Conservation (phyloP, 306 rosid genomes). For the Quercus mongolica region DNA sequence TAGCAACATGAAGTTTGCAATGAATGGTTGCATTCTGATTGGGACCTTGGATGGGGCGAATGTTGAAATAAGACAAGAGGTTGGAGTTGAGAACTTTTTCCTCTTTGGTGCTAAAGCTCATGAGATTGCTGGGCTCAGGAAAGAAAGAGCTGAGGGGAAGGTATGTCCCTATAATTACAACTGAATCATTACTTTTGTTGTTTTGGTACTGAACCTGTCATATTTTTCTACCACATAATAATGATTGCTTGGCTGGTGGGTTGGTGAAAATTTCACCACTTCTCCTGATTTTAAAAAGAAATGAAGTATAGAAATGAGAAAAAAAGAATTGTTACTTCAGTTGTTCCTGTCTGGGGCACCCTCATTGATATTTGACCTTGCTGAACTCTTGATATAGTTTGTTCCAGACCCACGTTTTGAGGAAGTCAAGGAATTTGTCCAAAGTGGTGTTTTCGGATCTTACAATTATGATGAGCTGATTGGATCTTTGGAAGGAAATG, state of each 20-base stretch:
- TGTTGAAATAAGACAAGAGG: conserved; percentile 95
- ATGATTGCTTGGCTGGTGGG: conserved; percentile 11
- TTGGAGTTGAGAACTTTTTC: conserved; percentile 91
- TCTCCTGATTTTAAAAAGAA: neutral
- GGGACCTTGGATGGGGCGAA: conserved; percentile 99
- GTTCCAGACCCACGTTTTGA: conserved; percentile 90
- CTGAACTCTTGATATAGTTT: conserved; percentile 50
- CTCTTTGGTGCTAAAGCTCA: conserved; percentile 94
- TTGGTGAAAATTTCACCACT: neutral
- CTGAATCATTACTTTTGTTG: conserved; percentile 12
- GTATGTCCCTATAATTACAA: conserved; percentile 36
- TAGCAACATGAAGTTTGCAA: conserved; percentile 97
- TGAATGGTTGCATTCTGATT: conserved; percentile 92
- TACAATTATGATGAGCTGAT: conserved; percentile 71
- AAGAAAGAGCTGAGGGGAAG: conserved; percentile 94
- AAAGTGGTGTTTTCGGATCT: conserved; percentile 84
- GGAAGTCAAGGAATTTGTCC: conserved; percentile 76
- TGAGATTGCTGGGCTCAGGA: conserved; percentile 86
- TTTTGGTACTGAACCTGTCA: neutral
- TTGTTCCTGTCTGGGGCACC: conserved; percentile 1
- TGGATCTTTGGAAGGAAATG: conserved; percentile 88
- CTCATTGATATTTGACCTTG: conserved; percentile 22
- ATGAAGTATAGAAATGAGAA: neutral
- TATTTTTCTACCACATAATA: neutral
- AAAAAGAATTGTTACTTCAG: neutral